These are phyloP conservation scores for Ogataea hybrid DNA, from an alignment of 1,139 yeast genomes.

Conservation along the genomic window DNA sequence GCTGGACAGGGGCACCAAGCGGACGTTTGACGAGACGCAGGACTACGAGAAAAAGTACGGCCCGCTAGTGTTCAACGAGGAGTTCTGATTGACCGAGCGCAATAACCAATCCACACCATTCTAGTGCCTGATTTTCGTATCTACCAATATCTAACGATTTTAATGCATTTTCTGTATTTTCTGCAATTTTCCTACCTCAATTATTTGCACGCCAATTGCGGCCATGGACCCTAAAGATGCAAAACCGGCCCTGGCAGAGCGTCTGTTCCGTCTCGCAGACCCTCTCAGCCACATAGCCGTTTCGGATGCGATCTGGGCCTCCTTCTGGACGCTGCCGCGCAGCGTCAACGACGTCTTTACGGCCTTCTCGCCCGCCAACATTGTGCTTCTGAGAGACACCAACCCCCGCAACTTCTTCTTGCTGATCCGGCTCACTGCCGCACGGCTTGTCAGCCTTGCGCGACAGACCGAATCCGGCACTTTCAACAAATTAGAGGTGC, in stretches of 20 bases:
- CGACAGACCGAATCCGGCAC: conserved; percentile 10
- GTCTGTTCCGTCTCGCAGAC: conserved; percentile 63
- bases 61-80: conserved; percentile 44
- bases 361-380: conserved; percentile 54
- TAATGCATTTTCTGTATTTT: conserved; percentile 4
- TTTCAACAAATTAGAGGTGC: conserved; percentile 28
- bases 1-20: conserved; percentile 16
- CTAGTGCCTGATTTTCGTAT: not conserved
- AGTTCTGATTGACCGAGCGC: conserved; percentile 33
- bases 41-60: conserved; percentile 38
- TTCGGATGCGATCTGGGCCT: conserved; percentile 54
- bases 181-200: not conserved
- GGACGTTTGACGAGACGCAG: conserved; percentile 22
- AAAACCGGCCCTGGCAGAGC: conserved; percentile 56
- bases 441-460: conserved; percentile 33
- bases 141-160: conserved; percentile 1
- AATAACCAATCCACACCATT: not conserved
- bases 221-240: conserved; percentile 75
- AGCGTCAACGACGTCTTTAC: conserved; percentile 55
- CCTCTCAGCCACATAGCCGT: conserved; percentile 43
- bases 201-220: conserved; percentile 7
- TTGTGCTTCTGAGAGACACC: conserved; percentile 56
- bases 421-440: conserved; percentile 45
- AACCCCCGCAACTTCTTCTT: conserved; percentile 54
- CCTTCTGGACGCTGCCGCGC: conserved; percentile 45